Percentiles rank a stretch among this genome's conserved stretches.
phyloP scores from a whole-genome alignment of 2,329 filamentous ascomycete genomes.

The Cyanodermella asteris region DNA sequence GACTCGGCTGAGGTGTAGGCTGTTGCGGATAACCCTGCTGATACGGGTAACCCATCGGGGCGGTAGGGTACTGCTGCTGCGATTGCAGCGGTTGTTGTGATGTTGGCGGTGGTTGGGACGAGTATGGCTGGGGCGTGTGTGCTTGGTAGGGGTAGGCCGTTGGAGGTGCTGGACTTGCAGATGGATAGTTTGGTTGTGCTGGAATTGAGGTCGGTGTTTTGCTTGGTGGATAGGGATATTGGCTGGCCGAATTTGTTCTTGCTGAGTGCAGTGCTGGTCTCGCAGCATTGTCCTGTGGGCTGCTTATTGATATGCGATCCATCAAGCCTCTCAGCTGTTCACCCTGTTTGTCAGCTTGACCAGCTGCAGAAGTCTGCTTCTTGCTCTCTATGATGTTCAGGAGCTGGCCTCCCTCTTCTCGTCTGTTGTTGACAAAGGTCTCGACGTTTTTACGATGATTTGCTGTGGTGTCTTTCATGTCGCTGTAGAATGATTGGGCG shows the following conservation, averaged over 20 bases:
- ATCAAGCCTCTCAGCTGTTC: slow-evolving; percentile 73
- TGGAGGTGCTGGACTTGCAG: slow-evolving; percentile 22
- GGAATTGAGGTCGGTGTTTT: slow-evolving; percentile 21
- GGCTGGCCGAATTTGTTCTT: slow-evolving; percentile 15
- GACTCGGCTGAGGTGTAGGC: slow-evolving; percentile 26
- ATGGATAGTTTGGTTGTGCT: slow-evolving; percentile 19
- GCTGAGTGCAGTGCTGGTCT: slow-evolving; percentile 25
- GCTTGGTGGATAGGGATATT: slow-evolving; percentile 23
- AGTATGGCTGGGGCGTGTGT: slow-evolving; percentile 11
- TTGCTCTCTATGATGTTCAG: slow-evolving; percentile 72
- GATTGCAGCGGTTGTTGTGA: slow-evolving; percentile 30
- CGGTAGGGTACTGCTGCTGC: no score
- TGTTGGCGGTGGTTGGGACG: slow-evolving; percentile 16
- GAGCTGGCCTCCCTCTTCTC: slow-evolving; percentile 76
- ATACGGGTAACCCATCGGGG: slow-evolving; percentile 14
- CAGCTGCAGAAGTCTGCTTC: slow-evolving; percentile 36
- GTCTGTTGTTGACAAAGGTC: slow-evolving; percentile 82
- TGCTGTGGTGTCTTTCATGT: slow-evolving; percentile 88
- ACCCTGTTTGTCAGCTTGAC: slow-evolving; percentile 57
- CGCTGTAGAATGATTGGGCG: slow-evolving; percentile 80
- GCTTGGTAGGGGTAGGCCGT: slow-evolving; percentile 27
- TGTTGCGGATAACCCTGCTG: slow-evolving; percentile 19
- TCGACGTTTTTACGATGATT: slow-evolving; percentile 91
- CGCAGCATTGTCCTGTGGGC: no score
- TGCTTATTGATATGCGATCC: slow-evolving; percentile 88